A percentile compares a stretch with the other conserved stretches of the same genome.
phyloP scores from a whole-genome alignment of 257 asterid genomes.

The Primulina eburnea region DNA sequence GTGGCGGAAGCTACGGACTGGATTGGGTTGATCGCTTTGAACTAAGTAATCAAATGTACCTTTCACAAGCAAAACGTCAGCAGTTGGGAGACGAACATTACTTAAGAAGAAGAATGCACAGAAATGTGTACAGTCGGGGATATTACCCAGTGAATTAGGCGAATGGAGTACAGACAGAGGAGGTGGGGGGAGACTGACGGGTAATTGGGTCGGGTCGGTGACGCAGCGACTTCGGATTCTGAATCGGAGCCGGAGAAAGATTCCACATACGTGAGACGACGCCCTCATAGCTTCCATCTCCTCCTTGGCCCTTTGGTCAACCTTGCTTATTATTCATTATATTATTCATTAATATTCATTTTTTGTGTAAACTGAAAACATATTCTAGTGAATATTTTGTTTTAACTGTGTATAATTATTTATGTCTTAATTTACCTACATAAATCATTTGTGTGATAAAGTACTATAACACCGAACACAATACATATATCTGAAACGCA shows the following conservation, averaged over 20 bases:
- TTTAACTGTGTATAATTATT: too few species aligned
- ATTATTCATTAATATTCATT: too few species aligned
- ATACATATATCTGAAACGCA: too few species aligned
- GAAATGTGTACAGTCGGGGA: neutral
- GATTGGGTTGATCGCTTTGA: constrained; percentile 37
- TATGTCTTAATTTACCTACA: too few species aligned
- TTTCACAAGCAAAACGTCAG: constrained; percentile 43
- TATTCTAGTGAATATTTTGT: too few species aligned
- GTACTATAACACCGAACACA: too few species aligned
- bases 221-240: constrained; percentile 38
- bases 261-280: constrained; percentile 73
- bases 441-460: too few species aligned
- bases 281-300: constrained; percentile 81
- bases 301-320: neutral
- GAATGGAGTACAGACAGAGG: constrained; percentile 67
- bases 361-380: too few species aligned
- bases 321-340: too few species aligned
- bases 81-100: constrained; percentile 21
- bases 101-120: neutral
- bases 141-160: constrained; percentile 53
- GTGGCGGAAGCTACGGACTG: constrained; percentile 85
- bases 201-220: constrained; percentile 29
- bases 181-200: constrained; percentile 70
- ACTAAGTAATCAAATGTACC: constrained; percentile 41
- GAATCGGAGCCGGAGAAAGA: constrained; percentile 60